Evolutionary conservation across 2,329 filamentous ascomycete species (phyloP).

Genomic region (Alternaria sp.): DNA sequence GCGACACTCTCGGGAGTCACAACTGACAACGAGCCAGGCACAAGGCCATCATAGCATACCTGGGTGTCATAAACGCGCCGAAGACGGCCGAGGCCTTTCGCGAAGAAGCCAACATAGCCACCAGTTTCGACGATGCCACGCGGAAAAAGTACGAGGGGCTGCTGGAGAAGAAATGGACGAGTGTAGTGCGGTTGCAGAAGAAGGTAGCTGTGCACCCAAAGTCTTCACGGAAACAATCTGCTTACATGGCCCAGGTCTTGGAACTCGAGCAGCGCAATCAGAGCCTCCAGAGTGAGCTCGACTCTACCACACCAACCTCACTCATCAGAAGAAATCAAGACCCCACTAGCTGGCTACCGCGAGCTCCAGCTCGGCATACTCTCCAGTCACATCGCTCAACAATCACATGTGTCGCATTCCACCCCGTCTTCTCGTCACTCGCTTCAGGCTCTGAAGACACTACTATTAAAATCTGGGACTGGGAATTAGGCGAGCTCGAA

Average conservation of each 20-base stretch:
- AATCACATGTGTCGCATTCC: constrained; percentile 89
- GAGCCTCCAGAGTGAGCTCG: constrained; percentile 80
- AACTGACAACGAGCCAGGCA: constrained; percentile 65
- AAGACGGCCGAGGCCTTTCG: constrained; percentile 75
- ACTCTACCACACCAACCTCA: constrained; percentile 81
- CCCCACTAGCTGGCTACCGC: constrained; percentile 85
- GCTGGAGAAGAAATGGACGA: constrained; percentile 98
- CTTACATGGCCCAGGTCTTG: constrained; percentile 73
- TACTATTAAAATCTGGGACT: constrained; percentile 97
- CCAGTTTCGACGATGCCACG: constrained; percentile 79
- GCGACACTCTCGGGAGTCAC: constrained; percentile 1
- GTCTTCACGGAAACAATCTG: background rate
- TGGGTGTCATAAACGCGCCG: constrained; percentile 75
- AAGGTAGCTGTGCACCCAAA: constrained; percentile 66
- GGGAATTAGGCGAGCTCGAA: constrained; percentile 91
- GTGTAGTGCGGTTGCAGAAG: constrained; percentile 91
- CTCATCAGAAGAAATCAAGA: constrained; percentile 83
- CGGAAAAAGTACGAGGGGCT: constrained; percentile 94
- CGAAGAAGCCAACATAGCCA: constrained; percentile 76
- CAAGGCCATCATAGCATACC: constrained; percentile 92
- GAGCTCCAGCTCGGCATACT: constrained; percentile 79
- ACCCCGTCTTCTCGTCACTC: constrained; percentile 88
- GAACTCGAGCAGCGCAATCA: constrained; percentile 82
- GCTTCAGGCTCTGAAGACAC: constrained; percentile 91
- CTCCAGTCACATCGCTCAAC: constrained; percentile 82